Evolutionary conservation across 2,329 filamentous ascomycete genomes (phyloP).

Genomic region (Zalaria obscura): DNA sequence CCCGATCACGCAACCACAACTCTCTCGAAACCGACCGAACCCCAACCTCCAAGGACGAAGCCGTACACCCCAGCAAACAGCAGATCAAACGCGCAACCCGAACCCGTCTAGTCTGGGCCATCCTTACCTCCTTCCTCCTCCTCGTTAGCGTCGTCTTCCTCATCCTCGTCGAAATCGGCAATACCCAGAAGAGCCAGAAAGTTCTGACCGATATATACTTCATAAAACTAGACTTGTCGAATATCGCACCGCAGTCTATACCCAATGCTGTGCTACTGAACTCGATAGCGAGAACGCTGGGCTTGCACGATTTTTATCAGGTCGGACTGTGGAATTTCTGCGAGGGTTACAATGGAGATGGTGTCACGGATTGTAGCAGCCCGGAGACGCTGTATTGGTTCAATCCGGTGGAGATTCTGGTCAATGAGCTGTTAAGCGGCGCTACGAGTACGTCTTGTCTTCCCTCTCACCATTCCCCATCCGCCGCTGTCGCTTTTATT

Average conservation of each 20-base stretch:
- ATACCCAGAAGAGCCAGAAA: slow-evolving; percentile 42
- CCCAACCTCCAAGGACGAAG: slow-evolving; percentile 12
- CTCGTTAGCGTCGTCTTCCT: slow-evolving; percentile 64
- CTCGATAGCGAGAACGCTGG: slow-evolving; percentile 71
- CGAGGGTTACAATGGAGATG: slow-evolving; percentile 64
- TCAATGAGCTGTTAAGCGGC: slow-evolving; percentile 65
- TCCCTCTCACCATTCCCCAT: not conserved
- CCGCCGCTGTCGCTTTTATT: not conserved
- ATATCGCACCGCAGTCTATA: slow-evolving; percentile 62
- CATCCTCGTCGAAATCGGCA: slow-evolving; percentile 68
- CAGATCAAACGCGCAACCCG: slow-evolving; percentile 35
- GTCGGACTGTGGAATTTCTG: slow-evolving; percentile 88
- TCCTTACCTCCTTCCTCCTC: slow-evolving; percentile 55
- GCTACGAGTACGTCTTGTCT: slow-evolving; percentile 46
- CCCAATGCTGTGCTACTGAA: slow-evolving; percentile 67
- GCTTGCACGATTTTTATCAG: slow-evolving; percentile 87
- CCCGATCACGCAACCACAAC: not conserved
- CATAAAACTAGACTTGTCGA: slow-evolving; percentile 66
- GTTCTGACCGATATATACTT: slow-evolving; percentile 65
- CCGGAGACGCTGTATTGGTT: slow-evolving; percentile 72
- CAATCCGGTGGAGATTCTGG: slow-evolving; percentile 71
- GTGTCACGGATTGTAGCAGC: slow-evolving; percentile 61
- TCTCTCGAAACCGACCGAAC: slow-evolving; percentile 12
- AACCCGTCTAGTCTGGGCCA: slow-evolving; percentile 45
- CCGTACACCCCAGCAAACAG: slow-evolving; percentile 15